Percentiles rank a stretch among this genome's conserved stretches.
Conservation (phyloP, 495 filamentous ascomycete genomes). For the Hypoxylon fuscum region DNA sequence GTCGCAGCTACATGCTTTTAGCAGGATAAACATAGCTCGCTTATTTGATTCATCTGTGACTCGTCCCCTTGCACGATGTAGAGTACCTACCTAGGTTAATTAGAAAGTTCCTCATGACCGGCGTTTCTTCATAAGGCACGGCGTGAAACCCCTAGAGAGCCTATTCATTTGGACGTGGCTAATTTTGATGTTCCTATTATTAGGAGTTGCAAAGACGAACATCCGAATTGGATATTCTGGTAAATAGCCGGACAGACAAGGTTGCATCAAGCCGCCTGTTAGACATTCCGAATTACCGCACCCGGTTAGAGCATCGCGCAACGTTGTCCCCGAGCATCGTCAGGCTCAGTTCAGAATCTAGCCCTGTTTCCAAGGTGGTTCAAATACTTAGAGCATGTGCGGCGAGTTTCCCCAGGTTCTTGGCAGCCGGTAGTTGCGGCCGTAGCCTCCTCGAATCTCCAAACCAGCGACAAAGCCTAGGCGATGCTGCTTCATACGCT, state of each 20-base stretch:
- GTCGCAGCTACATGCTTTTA: too few relatives aligned
- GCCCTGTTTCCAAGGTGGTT: slow-evolving; percentile 25
- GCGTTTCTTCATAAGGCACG: neutral
- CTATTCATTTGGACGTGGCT: slow-evolving; percentile 12
- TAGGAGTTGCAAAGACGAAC: slow-evolving; percentile 5
- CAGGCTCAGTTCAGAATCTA: slow-evolving; percentile 6
- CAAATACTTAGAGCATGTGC: slow-evolving; percentile 19
- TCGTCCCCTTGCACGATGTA: slow-evolving; percentile 5
- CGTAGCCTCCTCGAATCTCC: slow-evolving; percentile 3
- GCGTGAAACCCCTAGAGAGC: neutral
- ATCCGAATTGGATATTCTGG: slow-evolving; percentile 8
- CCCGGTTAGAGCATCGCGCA: slow-evolving; percentile 28
- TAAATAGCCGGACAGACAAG: slow-evolving; percentile 39
- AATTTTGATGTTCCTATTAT: slow-evolving; percentile 29
- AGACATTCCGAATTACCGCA: slow-evolving; percentile 40
- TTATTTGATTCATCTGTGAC: too few relatives aligned
- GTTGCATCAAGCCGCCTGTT: slow-evolving; percentile 17
- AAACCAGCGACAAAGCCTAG: neutral
- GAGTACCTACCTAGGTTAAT: neutral
- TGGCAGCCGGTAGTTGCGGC: slow-evolving; percentile 38
- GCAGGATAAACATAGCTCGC: too few relatives aligned
- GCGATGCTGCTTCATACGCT: slow-evolving; percentile 4
- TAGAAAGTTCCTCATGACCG: slow-evolving; percentile 7
- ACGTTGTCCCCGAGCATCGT: neutral
- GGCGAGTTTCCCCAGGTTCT: slow-evolving; percentile 36